Conservation (phyloP, 768 basidiomycete genomes). For the Mrakia gelida region DNA sequence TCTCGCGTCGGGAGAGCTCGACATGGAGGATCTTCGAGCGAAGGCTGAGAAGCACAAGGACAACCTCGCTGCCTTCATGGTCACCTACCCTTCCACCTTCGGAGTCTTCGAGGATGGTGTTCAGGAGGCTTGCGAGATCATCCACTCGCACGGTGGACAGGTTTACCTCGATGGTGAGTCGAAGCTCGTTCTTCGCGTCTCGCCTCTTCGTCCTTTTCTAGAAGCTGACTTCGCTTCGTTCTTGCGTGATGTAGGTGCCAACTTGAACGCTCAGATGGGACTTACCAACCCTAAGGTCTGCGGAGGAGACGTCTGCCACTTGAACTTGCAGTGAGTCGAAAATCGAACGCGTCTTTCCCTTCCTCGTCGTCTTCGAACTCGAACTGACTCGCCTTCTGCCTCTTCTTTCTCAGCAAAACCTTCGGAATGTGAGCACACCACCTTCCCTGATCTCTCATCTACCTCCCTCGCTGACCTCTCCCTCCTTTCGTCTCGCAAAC, state of each 20-base stretch:
- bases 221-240: not conserved
- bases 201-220: not conserved
- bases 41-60: conserved; percentile 91
- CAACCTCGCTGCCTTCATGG: conserved; percentile 72
- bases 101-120: conserved; percentile 96
- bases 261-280: conserved; percentile 89
- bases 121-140: conserved; percentile 77
- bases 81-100: conserved; percentile 95
- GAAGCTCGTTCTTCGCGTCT: not conserved
- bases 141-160: conserved; percentile 92
- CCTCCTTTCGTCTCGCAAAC: not conserved
- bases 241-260: conserved; percentile 52
- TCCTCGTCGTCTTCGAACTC: not conserved
- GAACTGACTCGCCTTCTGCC: not conserved
- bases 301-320: conserved; percentile 95
- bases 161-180: conserved; percentile 81
- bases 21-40: conserved; percentile 72
- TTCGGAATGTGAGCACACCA: conserved; percentile 73
- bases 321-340: conserved; percentile 68
- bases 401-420: conserved; percentile 65
- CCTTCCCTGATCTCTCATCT: not conserved
- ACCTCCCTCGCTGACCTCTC: not conserved
- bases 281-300: conserved; percentile 82
- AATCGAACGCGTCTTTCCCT: not conserved
- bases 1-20: conserved; percentile 77